Base-by-base conservation (phyloP, 768 basidiomycete genomes). In the Tricholoma sp. region DNA sequence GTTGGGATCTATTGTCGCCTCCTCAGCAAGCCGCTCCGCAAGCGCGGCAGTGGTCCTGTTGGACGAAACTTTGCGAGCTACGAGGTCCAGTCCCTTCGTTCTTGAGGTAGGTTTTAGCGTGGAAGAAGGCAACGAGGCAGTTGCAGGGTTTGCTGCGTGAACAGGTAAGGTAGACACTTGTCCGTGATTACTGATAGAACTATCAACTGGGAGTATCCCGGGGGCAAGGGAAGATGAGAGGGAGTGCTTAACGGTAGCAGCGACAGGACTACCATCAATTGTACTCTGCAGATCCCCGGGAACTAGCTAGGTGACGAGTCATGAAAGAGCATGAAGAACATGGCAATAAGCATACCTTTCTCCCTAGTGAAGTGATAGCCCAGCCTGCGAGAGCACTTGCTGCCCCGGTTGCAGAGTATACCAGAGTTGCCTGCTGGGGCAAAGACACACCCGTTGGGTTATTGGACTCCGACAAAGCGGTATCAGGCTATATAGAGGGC, bases 351-450 rank as follows among this genome's bases (percentile, higher is more conserved):
- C 73, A 29, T 54, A 89, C 90, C 78, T 89, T 90, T 73, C 85
- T 94, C 24, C 89, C 86, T 0, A 98, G 65, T 0, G 90, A 94
- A 4, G 93, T 89, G 43, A 98, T 92, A 1, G 96, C 96, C 96
- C 96, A 98, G 5, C 94, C 93, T 12, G 96, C 95, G 3, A 99
- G 74, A 16, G 87, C 89, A 7, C 91, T 88, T 16, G 95, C 96
- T 2, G 94, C 95, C 0, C 94, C 94, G 0, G 94, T 86, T 0
- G 96, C 94, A 4, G 86, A 86, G 62, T 86, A 93, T 14, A 91
- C 91, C 2, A 97, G 72, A 10, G 79, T 83, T 63, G 76, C 67
- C 72, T 76, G 74, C 57, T 71, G 65, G 53, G 74, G 69, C 1
- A 71, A 58, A 56, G 71, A 62, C 5, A 63, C 52, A 47, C 61